Conservation (phyloP, 2,329 filamentous ascomycete species). For the Ophidiomyces ophidiicola region DNA sequence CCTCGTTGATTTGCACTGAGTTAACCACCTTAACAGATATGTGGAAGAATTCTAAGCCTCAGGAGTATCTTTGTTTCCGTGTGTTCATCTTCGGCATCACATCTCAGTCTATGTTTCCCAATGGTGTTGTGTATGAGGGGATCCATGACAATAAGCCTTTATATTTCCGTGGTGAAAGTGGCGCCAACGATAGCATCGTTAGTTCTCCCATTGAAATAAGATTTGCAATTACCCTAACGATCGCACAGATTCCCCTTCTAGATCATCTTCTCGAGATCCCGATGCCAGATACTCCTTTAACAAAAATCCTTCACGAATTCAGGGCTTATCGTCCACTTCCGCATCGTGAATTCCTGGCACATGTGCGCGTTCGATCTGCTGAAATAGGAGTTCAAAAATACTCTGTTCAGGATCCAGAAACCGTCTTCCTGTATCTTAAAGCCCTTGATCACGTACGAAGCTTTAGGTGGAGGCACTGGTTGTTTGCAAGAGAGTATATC, state of each 20-base stretch:
- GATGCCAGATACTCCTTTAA: constrained; percentile 83
- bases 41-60: constrained; percentile 79
- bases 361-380: constrained; percentile 47
- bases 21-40: constrained; percentile 43
- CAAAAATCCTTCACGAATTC: constrained; percentile 79
- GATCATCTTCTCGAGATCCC: constrained; percentile 76
- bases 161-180: constrained; percentile 81
- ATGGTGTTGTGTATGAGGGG: constrained; percentile 82
- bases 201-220: neutral
- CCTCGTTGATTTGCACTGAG: neutral
- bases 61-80: constrained; percentile 76
- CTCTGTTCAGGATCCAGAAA: constrained; percentile 28
- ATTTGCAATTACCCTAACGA: neutral
- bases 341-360: constrained; percentile 71
- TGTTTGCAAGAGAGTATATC: constrained; percentile 39
- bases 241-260: constrained; percentile 57
- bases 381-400: constrained; percentile 34
- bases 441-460: constrained; percentile 37
- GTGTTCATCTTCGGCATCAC: constrained; percentile 98
- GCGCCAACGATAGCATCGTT: constrained; percentile 82
- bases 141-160: constrained; percentile 58
- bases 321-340: constrained; percentile 78
- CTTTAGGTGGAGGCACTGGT: constrained; percentile 40
- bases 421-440: constrained; percentile 34
- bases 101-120: constrained; percentile 82